Evolutionary conservation across 441 rosid species (phyloP).

Genomic region (Populus tomentosa): DNA sequence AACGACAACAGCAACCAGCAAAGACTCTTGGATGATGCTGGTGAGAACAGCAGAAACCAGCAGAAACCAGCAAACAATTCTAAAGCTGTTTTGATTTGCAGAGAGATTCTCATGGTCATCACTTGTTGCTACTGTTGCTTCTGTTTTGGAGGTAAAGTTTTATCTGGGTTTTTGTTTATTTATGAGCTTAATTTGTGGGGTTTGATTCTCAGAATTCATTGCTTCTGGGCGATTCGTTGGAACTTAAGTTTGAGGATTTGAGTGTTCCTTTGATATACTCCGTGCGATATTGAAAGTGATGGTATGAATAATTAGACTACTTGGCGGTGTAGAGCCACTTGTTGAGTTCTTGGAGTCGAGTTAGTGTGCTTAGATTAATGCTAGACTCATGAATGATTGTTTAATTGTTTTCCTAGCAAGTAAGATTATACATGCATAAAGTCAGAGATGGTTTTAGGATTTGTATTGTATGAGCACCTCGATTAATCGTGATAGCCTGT

Average conservation of each 20-base stretch:
- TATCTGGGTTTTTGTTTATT: neutral
- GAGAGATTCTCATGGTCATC: slow-evolving; percentile 42
- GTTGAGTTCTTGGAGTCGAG: neutral
- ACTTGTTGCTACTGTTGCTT: slow-evolving; percentile 67
- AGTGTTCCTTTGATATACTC: neutral
- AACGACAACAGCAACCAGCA: slow-evolving; percentile 24
- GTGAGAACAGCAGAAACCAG: neutral
- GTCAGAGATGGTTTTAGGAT: neutral
- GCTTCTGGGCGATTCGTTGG: neutral
- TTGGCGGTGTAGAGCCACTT: neutral
- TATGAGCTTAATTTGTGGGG: neutral
- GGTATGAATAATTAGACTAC: neutral
- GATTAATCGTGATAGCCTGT: too few species aligned
- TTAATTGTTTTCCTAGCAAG: neutral
- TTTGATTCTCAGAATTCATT: neutral
- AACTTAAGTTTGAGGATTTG: neutral
- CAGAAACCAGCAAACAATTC: slow-evolving; percentile 2
- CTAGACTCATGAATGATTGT: neutral
- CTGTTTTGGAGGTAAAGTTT: slow-evolving; percentile 57
- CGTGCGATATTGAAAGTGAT: neutral
- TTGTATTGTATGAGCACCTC: neutral
- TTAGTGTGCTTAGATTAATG: neutral
- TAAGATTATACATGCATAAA: neutral
- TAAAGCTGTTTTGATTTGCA: slow-evolving; percentile 25
- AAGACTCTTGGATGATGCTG: slow-evolving; percentile 28